Percentiles rank a stretch among this genome's conserved stretches.
Conservation (phyloP, 2,329 filamentous ascomycete species). For the Pezicula neosporulosa region DNA sequence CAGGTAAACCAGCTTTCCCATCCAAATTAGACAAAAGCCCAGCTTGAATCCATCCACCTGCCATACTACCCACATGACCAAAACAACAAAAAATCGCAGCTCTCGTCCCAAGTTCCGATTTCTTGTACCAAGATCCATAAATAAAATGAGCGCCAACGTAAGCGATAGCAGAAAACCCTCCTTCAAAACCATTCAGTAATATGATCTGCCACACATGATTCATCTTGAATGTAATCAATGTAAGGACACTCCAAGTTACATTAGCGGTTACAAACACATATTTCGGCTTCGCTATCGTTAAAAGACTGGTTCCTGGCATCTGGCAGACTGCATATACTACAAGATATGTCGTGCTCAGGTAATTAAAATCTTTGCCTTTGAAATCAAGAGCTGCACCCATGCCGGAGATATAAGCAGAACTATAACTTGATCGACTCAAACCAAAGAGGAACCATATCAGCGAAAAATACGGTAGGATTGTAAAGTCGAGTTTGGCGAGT, state of each 20-base stretch:
- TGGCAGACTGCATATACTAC: conserved; percentile 41
- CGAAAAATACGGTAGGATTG: conserved; percentile 40
- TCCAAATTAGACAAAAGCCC: conserved; percentile 33
- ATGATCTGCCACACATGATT: conserved; percentile 40
- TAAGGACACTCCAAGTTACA: conserved; percentile 39
- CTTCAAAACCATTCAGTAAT: conserved; percentile 40
- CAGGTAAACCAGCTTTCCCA: conserved; percentile 32
- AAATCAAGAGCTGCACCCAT: conserved; percentile 34
- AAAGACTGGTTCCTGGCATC: conserved; percentile 38
- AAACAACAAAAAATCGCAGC: conserved; percentile 39
- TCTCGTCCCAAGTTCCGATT: conserved; percentile 36
- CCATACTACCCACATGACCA: conserved; percentile 40
- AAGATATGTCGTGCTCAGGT: conserved; percentile 35
- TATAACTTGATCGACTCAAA: conserved; percentile 40
- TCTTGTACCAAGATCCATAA: conserved; percentile 41
- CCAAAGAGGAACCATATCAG: conserved; percentile 46
- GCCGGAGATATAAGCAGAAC: conserved; percentile 35
- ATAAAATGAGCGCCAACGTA: conserved; percentile 42
- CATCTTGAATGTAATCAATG: conserved; percentile 38
- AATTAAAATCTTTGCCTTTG: conserved; percentile 37
- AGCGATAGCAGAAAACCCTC: conserved; percentile 38
- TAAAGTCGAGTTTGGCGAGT: conserved; percentile 37
- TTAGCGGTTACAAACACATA: conserved; percentile 41
- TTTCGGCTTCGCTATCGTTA: conserved; percentile 33
- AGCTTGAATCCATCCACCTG: conserved; percentile 42